A percentile compares a stretch with the other conserved stretches of the same genome.
Conservation (phyloP, 257 asterid genomes). For the Petunia axillaris region DNA sequence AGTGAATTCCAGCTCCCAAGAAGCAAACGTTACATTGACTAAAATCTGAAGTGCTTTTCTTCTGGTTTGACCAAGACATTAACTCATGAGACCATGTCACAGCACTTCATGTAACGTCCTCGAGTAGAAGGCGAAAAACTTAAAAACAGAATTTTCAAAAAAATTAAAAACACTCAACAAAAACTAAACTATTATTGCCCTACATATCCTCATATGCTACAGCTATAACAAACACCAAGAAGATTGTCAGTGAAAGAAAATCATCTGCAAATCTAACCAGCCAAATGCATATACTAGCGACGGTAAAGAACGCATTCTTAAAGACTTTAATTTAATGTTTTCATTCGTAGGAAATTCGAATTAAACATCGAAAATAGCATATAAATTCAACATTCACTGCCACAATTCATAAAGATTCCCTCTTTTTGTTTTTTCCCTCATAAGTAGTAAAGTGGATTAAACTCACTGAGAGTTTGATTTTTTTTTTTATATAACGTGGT, state of each 20-base stretch:
- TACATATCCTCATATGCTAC: neutral
- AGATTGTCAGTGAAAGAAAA: neutral
- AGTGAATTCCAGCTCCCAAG: neutral
- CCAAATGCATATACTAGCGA: neutral
- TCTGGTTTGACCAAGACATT: neutral
- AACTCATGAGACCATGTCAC: neutral
- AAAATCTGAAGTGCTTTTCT: constrained; percentile 2
- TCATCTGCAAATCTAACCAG: neutral
- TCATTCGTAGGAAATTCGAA: neutral
- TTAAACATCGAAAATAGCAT: neutral
- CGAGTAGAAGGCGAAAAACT: neutral
- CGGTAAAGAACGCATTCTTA: neutral
- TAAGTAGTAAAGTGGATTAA: too few species aligned
- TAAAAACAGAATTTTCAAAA: neutral
- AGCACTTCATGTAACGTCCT: neutral
- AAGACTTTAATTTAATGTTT: neutral
- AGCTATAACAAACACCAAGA: neutral
- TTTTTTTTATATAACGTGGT: too few species aligned
- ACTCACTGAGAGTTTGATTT: too few species aligned
- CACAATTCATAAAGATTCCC: neutral
- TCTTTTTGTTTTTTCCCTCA: neutral
- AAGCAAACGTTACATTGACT: constrained; percentile 2
- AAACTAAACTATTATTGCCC: neutral
- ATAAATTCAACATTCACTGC: neutral
- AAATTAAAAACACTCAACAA: neutral